Percentiles rank a stretch among this genome's conserved stretches.
phyloP scores from a whole-genome alignment of 2,329 filamentous ascomycete species.

The Tolypocladium paradoxum region DNA sequence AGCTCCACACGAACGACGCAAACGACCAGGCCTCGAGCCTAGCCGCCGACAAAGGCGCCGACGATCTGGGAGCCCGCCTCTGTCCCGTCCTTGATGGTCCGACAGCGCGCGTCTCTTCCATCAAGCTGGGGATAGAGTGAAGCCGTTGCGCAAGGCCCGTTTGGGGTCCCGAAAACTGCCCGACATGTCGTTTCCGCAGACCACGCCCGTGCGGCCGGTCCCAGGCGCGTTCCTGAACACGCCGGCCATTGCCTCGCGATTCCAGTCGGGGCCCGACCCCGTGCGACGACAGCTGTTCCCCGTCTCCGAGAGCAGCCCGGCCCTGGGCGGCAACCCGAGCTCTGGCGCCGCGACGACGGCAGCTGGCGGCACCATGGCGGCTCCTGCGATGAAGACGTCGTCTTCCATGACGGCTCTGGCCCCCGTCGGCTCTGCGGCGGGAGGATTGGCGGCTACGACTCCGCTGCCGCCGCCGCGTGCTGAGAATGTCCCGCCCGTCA shows the following conservation, averaged over 20 bases:
- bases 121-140: neutral
- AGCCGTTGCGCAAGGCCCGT: neutral
- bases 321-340: conserved; percentile 7
- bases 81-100: conserved; percentile 16
- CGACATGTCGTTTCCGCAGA: conserved; percentile 43
- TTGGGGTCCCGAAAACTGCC: conserved; percentile 5
- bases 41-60: conserved; percentile 7
- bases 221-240: conserved; percentile 71
- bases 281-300: conserved; percentile 42
- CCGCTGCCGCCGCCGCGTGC: conserved; percentile 32
- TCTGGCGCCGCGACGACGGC: conserved; percentile 5
- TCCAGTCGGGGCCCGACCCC: conserved; percentile 31
- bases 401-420: conserved; percentile 13
- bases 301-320: conserved; percentile 14
- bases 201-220: conserved; percentile 60
- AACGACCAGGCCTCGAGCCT: neutral
- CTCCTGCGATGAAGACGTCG: neutral
- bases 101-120: conserved; percentile 12
- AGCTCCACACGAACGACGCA: conserved; percentile 3
- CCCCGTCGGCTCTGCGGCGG: conserved; percentile 8
- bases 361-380: conserved; percentile 3
- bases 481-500: conserved; percentile 51
- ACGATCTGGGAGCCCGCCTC: conserved; percentile 2
- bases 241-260: conserved; percentile 48
- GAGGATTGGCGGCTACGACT: conserved; percentile 18